Evolutionary conservation across 2,329 filamentous ascomycete species (phyloP).

Genomic region (Alternaria triticimaculans): DNA sequence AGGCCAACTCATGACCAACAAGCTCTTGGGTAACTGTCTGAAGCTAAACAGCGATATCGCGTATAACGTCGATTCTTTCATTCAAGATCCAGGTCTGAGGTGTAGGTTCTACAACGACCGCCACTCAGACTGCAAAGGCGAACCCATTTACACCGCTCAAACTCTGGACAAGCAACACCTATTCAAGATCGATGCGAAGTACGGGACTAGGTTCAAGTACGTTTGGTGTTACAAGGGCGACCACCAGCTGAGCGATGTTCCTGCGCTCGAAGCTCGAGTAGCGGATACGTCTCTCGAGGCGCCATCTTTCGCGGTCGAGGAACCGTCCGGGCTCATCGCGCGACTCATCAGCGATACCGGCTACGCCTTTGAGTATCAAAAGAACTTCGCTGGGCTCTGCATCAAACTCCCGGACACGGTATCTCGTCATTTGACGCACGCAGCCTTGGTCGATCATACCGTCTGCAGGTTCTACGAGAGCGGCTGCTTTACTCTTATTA

Average conservation of each 20-base stretch:
- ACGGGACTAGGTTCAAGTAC: neutral
- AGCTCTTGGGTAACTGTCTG: neutral
- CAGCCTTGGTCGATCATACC: neutral
- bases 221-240: neutral
- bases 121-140: neutral
- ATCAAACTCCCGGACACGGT: neutral
- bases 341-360: neutral
- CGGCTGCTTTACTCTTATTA: neutral
- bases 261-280: neutral
- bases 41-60: neutral
- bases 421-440: neutral
- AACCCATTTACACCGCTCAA: neutral
- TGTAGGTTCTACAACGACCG: neutral
- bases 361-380: neutral
- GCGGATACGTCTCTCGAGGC: neutral
- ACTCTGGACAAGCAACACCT: neutral
- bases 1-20: neutral
- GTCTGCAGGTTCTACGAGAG: neutral
- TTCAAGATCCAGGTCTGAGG: neutral
- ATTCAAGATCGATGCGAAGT: neutral
- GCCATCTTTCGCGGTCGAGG: neutral
- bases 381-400: neutral
- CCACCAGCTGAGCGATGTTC: neutral
- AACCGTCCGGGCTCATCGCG: neutral
- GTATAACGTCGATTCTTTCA: neutral